Evolutionary conservation across 75 land plant genomes (phyloP).

Genomic region (Selaginella tamariscina): DNA sequence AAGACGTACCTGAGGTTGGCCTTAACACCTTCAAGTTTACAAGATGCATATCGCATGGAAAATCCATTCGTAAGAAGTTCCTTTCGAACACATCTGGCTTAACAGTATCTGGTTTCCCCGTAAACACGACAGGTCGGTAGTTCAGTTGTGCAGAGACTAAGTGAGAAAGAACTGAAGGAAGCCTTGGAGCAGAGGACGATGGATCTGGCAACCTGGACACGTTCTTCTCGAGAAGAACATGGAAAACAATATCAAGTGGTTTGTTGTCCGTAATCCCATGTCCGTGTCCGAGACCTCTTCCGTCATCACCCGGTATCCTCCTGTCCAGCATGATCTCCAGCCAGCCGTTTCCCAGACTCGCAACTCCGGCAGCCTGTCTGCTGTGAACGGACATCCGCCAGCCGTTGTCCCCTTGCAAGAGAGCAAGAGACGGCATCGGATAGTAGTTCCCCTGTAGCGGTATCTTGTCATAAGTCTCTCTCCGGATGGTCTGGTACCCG

Average conservation of each 20-base stretch:
- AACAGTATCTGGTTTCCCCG: conserved; percentile 35
- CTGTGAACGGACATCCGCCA: conserved; percentile 77
- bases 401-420: conserved; percentile 67
- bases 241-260: conserved; percentile 68
- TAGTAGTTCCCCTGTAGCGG: conserved; percentile 98
- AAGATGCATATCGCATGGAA: conserved; percentile 92
- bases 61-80: conserved; percentile 13
- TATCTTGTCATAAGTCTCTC: conserved; percentile 94
- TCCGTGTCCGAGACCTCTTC: conserved; percentile 58
- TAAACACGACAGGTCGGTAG: conserved; percentile 70
- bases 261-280: conserved; percentile 96
- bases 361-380: conserved; percentile 74
- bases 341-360: conserved; percentile 74
- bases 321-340: conserved; percentile 93
- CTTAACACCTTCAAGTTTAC: conserved; percentile 61
- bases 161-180: conserved; percentile 84
- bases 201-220: conserved; percentile 28
- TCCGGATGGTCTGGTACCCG: conserved; percentile 88
- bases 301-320: conserved; percentile 76
- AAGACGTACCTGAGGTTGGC: too few relatives aligned
- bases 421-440: conserved; percentile 97
- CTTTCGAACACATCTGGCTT: background rate
- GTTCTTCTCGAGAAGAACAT: conserved; percentile 63
- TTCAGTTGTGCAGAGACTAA: conserved; percentile 59
- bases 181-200: conserved; percentile 13